These are phyloP conservation scores for Phylloporus sp. DNA, from an alignment of 768 basidiomycete genomes.

Conservation along the genomic window DNA sequence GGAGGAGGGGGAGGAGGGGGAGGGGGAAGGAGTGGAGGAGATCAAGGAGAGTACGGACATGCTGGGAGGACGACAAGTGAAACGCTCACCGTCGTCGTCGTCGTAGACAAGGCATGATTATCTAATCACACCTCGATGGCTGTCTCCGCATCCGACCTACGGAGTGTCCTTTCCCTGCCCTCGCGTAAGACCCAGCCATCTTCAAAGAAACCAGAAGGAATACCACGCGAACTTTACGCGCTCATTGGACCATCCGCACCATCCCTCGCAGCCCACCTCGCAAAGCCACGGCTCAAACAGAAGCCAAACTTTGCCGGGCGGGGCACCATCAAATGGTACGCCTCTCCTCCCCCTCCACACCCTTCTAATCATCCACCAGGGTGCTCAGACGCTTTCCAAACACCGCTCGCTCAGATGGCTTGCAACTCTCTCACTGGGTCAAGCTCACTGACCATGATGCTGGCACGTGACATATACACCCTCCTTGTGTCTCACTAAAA, in stretches of 20 bases:
- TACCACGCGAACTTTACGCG: constrained; percentile 88
- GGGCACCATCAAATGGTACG: constrained; percentile 69
- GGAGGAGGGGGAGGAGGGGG: background rate
- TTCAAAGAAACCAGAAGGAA: constrained; percentile 78
- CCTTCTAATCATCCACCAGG: constrained; percentile 42
- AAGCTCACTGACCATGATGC: constrained; percentile 55
- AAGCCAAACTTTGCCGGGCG: constrained; percentile 70
- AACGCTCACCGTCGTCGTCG: background rate
- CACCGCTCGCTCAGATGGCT: constrained; percentile 57
- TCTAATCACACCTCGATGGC: constrained; percentile 42
- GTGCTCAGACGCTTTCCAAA: constrained; percentile 74
- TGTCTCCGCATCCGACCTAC: constrained; percentile 74
- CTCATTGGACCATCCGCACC: constrained; percentile 95
- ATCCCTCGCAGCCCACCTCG: constrained; percentile 71
- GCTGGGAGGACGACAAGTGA: background rate
- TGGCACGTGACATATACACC: constrained; percentile 40
- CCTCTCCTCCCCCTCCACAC: background rate
- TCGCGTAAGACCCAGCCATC: constrained; percentile 40
- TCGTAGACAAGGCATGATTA: background rate
- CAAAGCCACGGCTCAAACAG: constrained; percentile 83
- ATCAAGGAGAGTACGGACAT: background rate
- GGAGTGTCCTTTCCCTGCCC: constrained; percentile 72
- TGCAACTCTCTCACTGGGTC: constrained; percentile 83
- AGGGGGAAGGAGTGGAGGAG: background rate
- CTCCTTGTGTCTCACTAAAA: background rate